These are phyloP conservation scores for Sinapis alba DNA, from an alignment of 441 rosid species.

Conservation along the genomic window DNA sequence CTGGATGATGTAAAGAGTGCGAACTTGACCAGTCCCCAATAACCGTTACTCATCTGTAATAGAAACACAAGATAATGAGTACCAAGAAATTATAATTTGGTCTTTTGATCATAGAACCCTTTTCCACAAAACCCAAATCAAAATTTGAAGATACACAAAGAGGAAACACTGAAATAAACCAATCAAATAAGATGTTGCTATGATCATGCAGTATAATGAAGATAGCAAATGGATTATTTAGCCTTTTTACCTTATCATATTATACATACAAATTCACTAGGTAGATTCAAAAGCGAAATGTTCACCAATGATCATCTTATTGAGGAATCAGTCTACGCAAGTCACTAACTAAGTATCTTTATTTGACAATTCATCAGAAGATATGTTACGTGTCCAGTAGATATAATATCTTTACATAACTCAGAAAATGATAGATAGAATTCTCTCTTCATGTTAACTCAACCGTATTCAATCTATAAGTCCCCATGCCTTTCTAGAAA, in stretches of 20 bases:
- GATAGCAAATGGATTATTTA: not conserved
- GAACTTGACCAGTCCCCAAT: conserved; percentile 6
- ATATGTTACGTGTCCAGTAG: not conserved
- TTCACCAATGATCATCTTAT: not conserved
- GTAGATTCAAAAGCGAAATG: not conserved
- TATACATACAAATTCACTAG: not conserved
- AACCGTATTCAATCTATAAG: not conserved
- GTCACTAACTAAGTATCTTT: not conserved
- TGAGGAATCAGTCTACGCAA: not conserved
- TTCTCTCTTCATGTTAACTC: not conserved
- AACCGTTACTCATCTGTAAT: conserved; percentile 29
- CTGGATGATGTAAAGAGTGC: conserved; percentile 5
- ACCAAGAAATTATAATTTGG: not conserved
- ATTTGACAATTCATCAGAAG: not conserved
- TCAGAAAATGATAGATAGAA: not conserved
- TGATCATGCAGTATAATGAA: not conserved
- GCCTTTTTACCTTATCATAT: not conserved
- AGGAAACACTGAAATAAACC: not conserved
- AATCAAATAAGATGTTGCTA: not conserved
- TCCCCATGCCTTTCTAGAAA: not conserved
- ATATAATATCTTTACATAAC: not conserved
- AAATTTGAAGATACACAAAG: not conserved
- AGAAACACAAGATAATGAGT: not conserved
- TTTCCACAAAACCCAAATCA: not conserved
- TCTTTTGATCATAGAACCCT: not conserved